Percentiles rank a stretch among this genome's conserved stretches.
These are phyloP conservation scores for Telfairia occidentalis DNA, from an alignment of 331 rosid genomes.

Conservation along the genomic window DNA sequence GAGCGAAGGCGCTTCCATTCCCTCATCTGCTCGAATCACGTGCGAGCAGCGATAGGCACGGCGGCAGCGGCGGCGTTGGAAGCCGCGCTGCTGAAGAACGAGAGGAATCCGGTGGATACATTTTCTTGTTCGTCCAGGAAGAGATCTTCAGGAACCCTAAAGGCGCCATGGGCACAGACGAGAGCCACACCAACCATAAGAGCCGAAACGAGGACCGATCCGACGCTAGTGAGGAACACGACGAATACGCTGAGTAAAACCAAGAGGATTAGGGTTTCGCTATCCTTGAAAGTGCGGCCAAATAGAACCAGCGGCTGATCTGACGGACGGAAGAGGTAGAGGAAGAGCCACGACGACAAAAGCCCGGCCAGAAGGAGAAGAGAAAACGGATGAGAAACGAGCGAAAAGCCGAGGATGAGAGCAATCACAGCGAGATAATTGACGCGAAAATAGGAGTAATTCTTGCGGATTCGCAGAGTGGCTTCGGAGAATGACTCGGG, in stretches of 20 bases:
- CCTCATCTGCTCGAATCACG: not conserved
- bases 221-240: constrained; percentile 17
- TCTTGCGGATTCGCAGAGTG: constrained; percentile 14
- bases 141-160: constrained; percentile 21
- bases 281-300: constrained; percentile 17
- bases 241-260: not conserved
- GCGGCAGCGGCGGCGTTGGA: constrained; percentile 12
- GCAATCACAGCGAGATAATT: constrained; percentile 11
- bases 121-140: constrained; percentile 16
- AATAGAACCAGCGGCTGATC: constrained; percentile 16
- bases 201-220: constrained; percentile 15
- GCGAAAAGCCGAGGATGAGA: constrained; percentile 12
- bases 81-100: constrained; percentile 10
- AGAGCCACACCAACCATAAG: constrained; percentile 14
- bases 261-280: constrained; percentile 15
- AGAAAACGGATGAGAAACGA: constrained; percentile 16
- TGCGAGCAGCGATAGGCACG: not conserved
- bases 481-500: constrained; percentile 17
- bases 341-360: constrained; percentile 13
- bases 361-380: constrained; percentile 9
- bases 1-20: not conserved
- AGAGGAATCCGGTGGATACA: constrained; percentile 8
- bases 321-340: constrained; percentile 18
- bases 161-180: constrained; percentile 12
- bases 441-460: constrained; percentile 14